These are phyloP conservation scores for Blastobotrys apis DNA, from an alignment of 1,139 yeast genomes.

Conservation along the genomic window DNA sequence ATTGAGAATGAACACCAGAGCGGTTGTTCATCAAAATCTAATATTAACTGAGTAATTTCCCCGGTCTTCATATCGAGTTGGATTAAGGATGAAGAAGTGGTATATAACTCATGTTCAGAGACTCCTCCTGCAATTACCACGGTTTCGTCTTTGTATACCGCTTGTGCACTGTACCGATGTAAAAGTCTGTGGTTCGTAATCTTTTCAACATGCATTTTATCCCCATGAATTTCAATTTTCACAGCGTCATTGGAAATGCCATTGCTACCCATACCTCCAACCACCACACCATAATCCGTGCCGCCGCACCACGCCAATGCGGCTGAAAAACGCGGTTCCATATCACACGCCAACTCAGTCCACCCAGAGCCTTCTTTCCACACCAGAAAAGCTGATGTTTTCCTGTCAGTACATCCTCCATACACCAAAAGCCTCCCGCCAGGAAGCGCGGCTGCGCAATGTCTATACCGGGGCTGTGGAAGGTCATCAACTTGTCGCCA, in stretches of 20 bases:
- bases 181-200: constrained; percentile 23
- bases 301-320: constrained; percentile 38
- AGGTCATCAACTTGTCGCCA: constrained; percentile 43
- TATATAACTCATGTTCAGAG: constrained; percentile 40
- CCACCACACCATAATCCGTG: constrained; percentile 41
- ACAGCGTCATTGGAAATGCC: constrained; percentile 41
- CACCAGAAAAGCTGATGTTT: constrained; percentile 28
- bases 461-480: constrained; percentile 51
- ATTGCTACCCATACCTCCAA: constrained; percentile 52
- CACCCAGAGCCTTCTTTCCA: constrained; percentile 25
- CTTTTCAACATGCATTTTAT: constrained; percentile 7
- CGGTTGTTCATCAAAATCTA: constrained; percentile 38
- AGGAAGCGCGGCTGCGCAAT: constrained; percentile 41
- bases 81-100: constrained; percentile 40
- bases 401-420: constrained; percentile 44
- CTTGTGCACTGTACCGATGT: constrained; percentile 49
- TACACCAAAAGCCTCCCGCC: constrained; percentile 44
- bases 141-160: constrained; percentile 24
- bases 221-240: constrained; percentile 18
- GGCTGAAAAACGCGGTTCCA: constrained; percentile 21
- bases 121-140: constrained; percentile 61
- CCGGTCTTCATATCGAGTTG: constrained; percentile 32
- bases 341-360: constrained; percentile 15
- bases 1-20: constrained; percentile 59
- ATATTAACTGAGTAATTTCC: constrained; percentile 19